Evolutionary conservation across 495 filamentous ascomycete species (phyloP).

Genomic region (Parathielavia hyrcaniae): DNA sequence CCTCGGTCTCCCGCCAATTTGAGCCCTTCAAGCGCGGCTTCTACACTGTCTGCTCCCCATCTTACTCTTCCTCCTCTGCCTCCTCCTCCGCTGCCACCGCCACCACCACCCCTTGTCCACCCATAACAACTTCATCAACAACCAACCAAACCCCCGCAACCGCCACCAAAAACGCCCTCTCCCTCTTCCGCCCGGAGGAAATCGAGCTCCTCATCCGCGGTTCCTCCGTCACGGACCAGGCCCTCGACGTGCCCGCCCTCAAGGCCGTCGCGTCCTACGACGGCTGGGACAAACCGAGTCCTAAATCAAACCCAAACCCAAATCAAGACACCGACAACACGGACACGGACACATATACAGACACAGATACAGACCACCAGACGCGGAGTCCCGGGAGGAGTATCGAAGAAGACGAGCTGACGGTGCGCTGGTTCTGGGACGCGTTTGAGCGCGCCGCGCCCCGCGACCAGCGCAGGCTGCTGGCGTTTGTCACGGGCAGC

Average conservation of each 20-base stretch:
- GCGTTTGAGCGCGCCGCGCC: slow-evolving; percentile 62
- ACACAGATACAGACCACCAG: too few relatives aligned
- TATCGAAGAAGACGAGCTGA: slow-evolving; percentile 55
- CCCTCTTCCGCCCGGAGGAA: slow-evolving; percentile 88
- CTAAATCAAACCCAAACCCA: too few relatives aligned
- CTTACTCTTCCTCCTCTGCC: too few relatives aligned
- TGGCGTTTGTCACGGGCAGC: slow-evolving; percentile 89
- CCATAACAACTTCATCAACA: too few relatives aligned
- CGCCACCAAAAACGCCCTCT: slow-evolving; percentile 50
- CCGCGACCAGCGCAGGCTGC: slow-evolving; percentile 64
- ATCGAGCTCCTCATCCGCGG: slow-evolving; percentile 86
- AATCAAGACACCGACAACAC: too few relatives aligned
- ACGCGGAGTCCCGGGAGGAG: too few relatives aligned
- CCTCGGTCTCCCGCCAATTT: slow-evolving; percentile 72
- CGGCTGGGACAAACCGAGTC: slow-evolving; percentile 69
- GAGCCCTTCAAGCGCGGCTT: slow-evolving; percentile 95
- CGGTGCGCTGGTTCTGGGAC: slow-evolving; percentile 85
- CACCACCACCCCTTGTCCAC: too few relatives aligned
- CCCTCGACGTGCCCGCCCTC: slow-evolving; percentile 70
- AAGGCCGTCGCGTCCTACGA: slow-evolving; percentile 77
- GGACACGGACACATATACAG: too few relatives aligned
- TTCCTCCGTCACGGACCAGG: slow-evolving; percentile 64
- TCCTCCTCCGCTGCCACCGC: too few relatives aligned
- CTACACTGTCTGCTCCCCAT: slow-evolving; percentile 69
- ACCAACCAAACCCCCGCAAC: neutral